Evolutionary conservation across 768 basidiomycete species (phyloP), one percentile per base, ranked within the genome.

Genomic region (Auricularia sp.): DNA sequence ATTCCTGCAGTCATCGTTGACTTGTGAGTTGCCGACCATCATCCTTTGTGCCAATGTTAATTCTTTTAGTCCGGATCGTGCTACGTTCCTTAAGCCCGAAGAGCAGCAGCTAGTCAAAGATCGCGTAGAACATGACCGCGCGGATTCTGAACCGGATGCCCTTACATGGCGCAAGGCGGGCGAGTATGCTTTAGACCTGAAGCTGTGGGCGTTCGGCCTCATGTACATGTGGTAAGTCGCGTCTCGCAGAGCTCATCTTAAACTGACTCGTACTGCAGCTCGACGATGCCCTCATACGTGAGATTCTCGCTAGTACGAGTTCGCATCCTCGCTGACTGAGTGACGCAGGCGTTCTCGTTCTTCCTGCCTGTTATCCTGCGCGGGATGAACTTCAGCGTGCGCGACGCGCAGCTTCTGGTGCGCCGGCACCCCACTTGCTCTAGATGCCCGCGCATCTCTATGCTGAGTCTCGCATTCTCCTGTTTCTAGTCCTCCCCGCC

Each of bases 101-200:
- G 67, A 74, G 65, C 71, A 66, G 16, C 61, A 51, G 10, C 68
- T 70, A 54, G 61, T 72, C 39, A 65, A 69, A 23, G 65, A 64
- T 11, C 65, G 72, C 39, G 67, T 74, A 43, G 65, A 73, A 42
- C 54, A 60, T 21, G 73, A 74, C 64, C 68, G 73, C 62, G 70
- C 68, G 18, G 73, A 74, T 64, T 66, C 67, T 54, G 65, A 58
- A 33, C 66, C 67, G 36, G 73, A 74, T 61, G 34, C 63, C 36
- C 64, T 73, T 36, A 71, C 71, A 21, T 60, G 64, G 60, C 34
- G 54, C 29, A 70, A 71, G 44, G 43, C 66, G 44, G 11, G 66
- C n/a, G 61, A 62, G 42, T 71, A 70, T 36, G 42, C 69, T 34
- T 34, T 62, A 33, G 71, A 70, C 66, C 62, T 65, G 51, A 72